Conservation (phyloP, 2,329 filamentous ascomycete genomes). For the Talaromyces sp. region DNA sequence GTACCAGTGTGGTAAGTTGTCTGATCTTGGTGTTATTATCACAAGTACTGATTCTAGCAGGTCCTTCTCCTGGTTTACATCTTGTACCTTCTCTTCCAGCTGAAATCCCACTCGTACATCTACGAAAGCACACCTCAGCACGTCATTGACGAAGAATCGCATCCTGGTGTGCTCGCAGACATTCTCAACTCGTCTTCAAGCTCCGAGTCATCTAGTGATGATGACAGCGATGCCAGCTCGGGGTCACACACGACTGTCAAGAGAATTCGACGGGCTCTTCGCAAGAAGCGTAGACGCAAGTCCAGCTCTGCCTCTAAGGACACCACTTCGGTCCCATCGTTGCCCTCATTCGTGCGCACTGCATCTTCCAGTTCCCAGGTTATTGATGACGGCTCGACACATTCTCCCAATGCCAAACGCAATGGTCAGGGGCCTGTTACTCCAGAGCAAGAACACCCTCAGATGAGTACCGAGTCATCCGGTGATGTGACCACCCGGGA, state of each 20-base stretch:
- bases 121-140: conserved; percentile 86
- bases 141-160: conserved; percentile 81
- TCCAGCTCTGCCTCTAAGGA: conserved; percentile 67
- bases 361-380: conserved; percentile 35
- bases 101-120: conserved; percentile 83
- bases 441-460: conserved; percentile 34
- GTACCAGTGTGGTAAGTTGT: conserved; percentile 69
- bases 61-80: conserved; percentile 71
- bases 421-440: conserved; percentile 54
- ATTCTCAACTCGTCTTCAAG: conserved; percentile 67
- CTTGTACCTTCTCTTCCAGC: conserved; percentile 82
- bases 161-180: conserved; percentile 73
- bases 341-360: conserved; percentile 34
- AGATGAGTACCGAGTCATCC: conserved; percentile 16
- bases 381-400: conserved; percentile 16
- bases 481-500: conserved; percentile 40
- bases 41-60: neutral
- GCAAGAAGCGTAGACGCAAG: conserved; percentile 65
- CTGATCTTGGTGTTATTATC: conserved; percentile 39
- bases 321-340: conserved; percentile 46
- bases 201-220: conserved; percentile 47
- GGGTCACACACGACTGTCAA: conserved; percentile 66
- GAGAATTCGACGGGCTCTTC: conserved; percentile 68
- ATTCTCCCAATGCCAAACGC: conserved; percentile 33
- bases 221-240: conserved; percentile 61